Conservation (phyloP, 106 monocot genomes). For the Allium sativum region DNA sequence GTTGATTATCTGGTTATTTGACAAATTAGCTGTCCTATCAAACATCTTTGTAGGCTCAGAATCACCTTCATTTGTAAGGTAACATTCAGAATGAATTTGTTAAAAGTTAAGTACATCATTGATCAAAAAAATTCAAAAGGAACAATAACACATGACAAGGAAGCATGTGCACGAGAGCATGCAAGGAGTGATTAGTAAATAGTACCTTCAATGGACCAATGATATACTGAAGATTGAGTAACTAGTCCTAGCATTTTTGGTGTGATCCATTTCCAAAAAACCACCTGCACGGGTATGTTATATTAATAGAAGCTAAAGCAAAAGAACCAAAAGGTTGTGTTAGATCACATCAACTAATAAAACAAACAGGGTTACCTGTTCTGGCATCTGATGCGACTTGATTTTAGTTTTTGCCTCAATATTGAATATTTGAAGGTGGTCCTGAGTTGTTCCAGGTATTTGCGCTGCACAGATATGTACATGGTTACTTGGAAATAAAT, state of each 20-base stretch:
- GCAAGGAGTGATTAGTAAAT: too few species aligned
- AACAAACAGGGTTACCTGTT: constrained; percentile 52
- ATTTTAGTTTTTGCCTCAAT: constrained; percentile 85
- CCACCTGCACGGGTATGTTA: constrained; percentile 36
- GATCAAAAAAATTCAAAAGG: background rate
- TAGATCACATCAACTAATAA: background rate
- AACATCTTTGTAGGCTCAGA: constrained; percentile 89
- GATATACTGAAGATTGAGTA: constrained; percentile 89
- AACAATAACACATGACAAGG: background rate
- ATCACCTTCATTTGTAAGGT: constrained; percentile 39
- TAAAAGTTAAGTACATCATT: background rate
- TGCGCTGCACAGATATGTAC: constrained; percentile 38
- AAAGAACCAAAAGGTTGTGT: background rate
- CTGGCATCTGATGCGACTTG: constrained; percentile 97
- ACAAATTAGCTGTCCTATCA: constrained; percentile 85
- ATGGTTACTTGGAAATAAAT: too few species aligned
- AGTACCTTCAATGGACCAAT: constrained; percentile 92
- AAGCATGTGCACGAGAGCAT: background rate
- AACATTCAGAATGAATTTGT: background rate
- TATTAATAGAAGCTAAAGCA: background rate
- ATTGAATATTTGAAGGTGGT: constrained; percentile 95
- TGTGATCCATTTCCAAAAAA: constrained; percentile 98
- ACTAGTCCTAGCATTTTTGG: constrained; percentile 91
- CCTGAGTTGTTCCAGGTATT: constrained; percentile 86
- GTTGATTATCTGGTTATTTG: constrained; percentile 95